Percentiles rank a stretch among this genome's conserved stretches.
Conservation (phyloP, 2,329 filamentous ascomycete species). For the Zasmidium angulare region DNA sequence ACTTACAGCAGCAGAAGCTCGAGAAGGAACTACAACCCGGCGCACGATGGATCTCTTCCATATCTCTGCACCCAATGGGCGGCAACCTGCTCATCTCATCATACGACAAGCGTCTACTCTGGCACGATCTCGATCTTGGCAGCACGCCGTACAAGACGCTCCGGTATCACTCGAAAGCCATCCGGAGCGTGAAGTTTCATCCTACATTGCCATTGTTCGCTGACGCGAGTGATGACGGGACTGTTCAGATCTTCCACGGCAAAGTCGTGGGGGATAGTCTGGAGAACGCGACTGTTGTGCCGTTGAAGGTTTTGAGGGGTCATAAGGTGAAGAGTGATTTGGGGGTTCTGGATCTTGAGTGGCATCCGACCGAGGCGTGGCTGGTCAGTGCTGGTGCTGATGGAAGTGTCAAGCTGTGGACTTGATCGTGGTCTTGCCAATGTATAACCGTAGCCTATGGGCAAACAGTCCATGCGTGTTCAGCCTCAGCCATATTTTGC, state of each 20-base stretch:
- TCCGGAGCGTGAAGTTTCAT: constrained; percentile 86
- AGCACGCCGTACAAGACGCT: constrained; percentile 92
- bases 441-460: no score
- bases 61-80: constrained; percentile 89
- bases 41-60: constrained; percentile 89
- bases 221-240: constrained; percentile 92
- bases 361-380: constrained; percentile 95
- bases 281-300: constrained; percentile 95
- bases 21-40: constrained; percentile 92
- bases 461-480: no score
- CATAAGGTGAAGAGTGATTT: constrained; percentile 84
- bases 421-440: no score
- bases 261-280: constrained; percentile 93
- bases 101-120: constrained; percentile 89
- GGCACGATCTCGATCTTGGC: constrained; percentile 95
- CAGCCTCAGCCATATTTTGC: no score
- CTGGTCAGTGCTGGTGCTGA: constrained; percentile 91
- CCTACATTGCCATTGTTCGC: constrained; percentile 79
- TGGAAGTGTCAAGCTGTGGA: constrained; percentile 89
- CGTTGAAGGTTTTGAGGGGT: constrained; percentile 87
- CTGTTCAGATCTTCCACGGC: constrained; percentile 92
- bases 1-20: constrained; percentile 85
- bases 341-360: constrained; percentile 90
- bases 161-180: constrained; percentile 89
- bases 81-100: constrained; percentile 93